phyloP scores from a whole-genome alignment of 306 rosid species.

The Glycyrrhiza uralensis region DNA sequence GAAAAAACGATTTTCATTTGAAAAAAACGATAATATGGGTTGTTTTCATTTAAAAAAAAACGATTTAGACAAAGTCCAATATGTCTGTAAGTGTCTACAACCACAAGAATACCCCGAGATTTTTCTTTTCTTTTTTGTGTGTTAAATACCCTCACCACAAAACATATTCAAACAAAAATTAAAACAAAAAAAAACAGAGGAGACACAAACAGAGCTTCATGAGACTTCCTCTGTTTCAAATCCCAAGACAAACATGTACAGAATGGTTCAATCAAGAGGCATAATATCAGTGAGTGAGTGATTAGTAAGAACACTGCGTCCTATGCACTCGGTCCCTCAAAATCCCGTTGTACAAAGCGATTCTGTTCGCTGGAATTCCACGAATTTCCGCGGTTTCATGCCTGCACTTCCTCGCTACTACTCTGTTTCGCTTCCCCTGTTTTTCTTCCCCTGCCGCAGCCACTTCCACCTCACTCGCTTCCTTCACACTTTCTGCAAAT shows the following conservation, averaged over 20 bases:
- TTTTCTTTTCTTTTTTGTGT: background rate
- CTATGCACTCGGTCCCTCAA: conserved; percentile 32
- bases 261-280: background rate
- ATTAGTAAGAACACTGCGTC: conserved; percentile 14
- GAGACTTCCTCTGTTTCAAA: background rate
- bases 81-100: background rate
- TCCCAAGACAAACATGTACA: background rate
- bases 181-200: background rate
- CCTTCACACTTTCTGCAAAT: conserved; percentile 71
- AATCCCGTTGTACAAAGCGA: conserved; percentile 40
- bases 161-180: background rate
- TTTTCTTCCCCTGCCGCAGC: conserved; percentile 24
- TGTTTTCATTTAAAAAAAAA: too few relatives aligned
- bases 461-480: conserved; percentile 12
- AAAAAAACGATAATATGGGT: too few relatives aligned
- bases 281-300: background rate
- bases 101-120: conserved; percentile 16
- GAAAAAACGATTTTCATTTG: too few relatives aligned
- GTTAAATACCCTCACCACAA: conserved; percentile 19
- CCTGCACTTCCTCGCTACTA: conserved; percentile 20
- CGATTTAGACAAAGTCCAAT: too few relatives aligned
- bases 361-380: conserved; percentile 35
- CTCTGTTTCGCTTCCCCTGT: conserved; percentile 36
- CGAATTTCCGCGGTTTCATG: background rate
- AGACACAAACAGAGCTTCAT: background rate